phyloP scores from a whole-genome alignment of 805 yeast species.

The Sugiyamaella mastotermitis region DNA sequence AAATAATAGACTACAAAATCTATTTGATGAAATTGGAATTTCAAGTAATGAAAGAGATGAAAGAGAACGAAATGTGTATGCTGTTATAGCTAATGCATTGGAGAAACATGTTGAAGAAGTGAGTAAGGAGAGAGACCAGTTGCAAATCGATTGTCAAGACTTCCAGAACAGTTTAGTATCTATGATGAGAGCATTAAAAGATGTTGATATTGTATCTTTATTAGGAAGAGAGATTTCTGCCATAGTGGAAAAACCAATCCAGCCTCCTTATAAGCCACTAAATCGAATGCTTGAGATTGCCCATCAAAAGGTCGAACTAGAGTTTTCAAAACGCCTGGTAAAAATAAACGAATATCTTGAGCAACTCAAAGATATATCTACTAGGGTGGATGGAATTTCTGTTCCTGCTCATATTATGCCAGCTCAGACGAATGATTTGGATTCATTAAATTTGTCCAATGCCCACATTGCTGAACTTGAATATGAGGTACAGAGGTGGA shows the following conservation, averaged over 20 bases:
- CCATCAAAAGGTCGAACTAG: slow-evolving; percentile 13
- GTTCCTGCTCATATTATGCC: slow-evolving; percentile 16
- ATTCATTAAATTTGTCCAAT: slow-evolving; percentile 19
- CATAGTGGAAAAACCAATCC: slow-evolving; percentile 4
- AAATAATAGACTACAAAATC: slow-evolving; percentile 22
- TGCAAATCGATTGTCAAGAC: slow-evolving; percentile 19
- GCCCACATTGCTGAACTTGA: slow-evolving; percentile 20
- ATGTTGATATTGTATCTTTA: slow-evolving; percentile 13
- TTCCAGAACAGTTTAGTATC: slow-evolving; percentile 15
- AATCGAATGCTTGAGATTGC: slow-evolving; percentile 14
- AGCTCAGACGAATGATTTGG: slow-evolving; percentile 14
- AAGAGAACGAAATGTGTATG: slow-evolving; percentile 24
- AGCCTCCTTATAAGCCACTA: slow-evolving; percentile 20
- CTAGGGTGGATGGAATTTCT: slow-evolving; percentile 20
- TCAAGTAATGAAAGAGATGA: slow-evolving; percentile 17
- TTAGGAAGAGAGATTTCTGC: slow-evolving; percentile 14
- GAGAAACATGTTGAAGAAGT: slow-evolving; percentile 26
- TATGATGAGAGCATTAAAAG: slow-evolving; percentile 22
- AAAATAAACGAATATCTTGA: slow-evolving; percentile 15
- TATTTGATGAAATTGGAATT: slow-evolving; percentile 24
- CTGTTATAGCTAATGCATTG: slow-evolving; percentile 23
- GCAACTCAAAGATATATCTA: slow-evolving; percentile 14
- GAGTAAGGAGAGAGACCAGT: slow-evolving; percentile 23
- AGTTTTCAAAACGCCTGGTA: slow-evolving; percentile 20
- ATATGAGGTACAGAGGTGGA: slow-evolving; percentile 21